Base-by-base conservation (phyloP, 139 green algal genomes). In the Chlorella sorokiniana region DNA sequence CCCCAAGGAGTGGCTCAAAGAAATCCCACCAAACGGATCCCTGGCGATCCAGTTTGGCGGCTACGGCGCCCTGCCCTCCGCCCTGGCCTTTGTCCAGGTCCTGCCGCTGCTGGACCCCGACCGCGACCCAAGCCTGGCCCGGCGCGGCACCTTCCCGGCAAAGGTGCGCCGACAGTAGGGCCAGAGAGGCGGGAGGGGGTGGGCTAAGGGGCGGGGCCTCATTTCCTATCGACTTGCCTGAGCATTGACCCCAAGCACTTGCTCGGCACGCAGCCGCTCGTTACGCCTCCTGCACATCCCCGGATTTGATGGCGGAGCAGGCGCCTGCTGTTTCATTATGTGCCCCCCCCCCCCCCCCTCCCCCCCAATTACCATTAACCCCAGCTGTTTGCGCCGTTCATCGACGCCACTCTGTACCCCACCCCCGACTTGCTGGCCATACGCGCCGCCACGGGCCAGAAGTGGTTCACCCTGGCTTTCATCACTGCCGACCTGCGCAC, bases 381-480 rank as follows among this genome's bases (percentile, higher is more conserved):
- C 7, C 71, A 78, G 71, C 33, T 79, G 4, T 79, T 79, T 69
- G 72, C 72, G 1, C 72, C 72, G 35, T 79, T 69, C 54, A 27
- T 79, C 9, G 72, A 79, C 37, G 52, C 33, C 3, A 25, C 37
- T 3, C 44, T 62, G 6, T 81, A 42, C 44, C 75, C 75, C 59
- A 81, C 75, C 11, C 75, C 75, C 11, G n/a, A 37, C 29, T 40
- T 81, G 54, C 59, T 70, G 5, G 61, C 40, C 38, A 44, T 48
- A 16, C 29, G n/a, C 8, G 41, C 27, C 14, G 75, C 75, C 6
- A 45, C 75, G 5, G 59, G 59, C 18, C 75, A 81, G 38, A 31
- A 48, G 59, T 81, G 59, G 33, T 81, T 38, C 54, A 81, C 75
- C 11, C 75, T 81, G 40, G 75, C 75, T n/a, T 81, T 81, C 41